A percentile compares a stretch with the other conserved stretches of the same genome.
Conservation (phyloP, 345 rosid genomes). For the Syzygium jambos region DNA sequence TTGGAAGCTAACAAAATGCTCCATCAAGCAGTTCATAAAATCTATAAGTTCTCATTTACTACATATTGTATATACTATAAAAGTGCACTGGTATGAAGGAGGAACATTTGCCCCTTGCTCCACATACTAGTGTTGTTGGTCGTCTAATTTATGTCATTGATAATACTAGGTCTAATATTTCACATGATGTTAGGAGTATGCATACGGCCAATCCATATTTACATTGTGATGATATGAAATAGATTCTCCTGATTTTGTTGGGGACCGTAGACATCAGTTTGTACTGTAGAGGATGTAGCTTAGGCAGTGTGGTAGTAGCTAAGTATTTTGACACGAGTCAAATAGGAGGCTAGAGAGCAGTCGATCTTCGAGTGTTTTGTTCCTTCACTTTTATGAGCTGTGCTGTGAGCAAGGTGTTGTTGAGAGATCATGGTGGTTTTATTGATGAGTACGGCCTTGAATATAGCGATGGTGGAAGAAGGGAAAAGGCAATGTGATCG, state of each 20-base stretch:
- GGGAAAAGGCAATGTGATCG: background rate
- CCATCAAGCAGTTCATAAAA: background rate
- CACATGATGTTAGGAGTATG: background rate
- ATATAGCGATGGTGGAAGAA: background rate
- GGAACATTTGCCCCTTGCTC: background rate
- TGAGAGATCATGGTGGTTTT: background rate
- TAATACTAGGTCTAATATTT: background rate
- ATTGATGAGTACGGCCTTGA: background rate
- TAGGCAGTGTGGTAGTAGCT: background rate
- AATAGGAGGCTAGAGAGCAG: background rate
- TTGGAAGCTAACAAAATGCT: background rate
- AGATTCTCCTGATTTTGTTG: background rate
- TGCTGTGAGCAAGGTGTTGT: background rate
- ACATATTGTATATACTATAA: background rate
- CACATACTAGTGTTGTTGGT: background rate
- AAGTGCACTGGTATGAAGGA: background rate
- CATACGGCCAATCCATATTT: background rate
- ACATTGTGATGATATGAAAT: background rate
- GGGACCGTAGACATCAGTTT: background rate
- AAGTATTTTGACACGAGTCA: background rate
- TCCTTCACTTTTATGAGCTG: background rate
- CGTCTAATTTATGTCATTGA: background rate
- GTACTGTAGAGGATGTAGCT: background rate
- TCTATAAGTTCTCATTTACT: background rate
- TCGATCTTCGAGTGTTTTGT: background rate